phyloP scores from a whole-genome alignment of 139 green algal genomes.

The Chlamydomonas schloesseri region DNA sequence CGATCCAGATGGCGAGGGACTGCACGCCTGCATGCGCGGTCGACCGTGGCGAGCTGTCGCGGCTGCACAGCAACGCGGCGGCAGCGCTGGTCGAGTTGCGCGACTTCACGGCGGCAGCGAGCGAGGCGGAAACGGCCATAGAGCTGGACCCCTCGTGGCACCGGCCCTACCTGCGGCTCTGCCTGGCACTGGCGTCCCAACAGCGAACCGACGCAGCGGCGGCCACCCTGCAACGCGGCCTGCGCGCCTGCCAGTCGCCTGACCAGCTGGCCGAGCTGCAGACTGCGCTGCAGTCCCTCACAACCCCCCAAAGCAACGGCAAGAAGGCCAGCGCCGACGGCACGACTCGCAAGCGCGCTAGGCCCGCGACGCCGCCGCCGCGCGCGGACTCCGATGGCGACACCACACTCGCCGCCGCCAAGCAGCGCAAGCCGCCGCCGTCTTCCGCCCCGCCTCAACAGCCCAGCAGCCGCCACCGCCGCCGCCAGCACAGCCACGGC shows the following conservation, averaged over 20 bases:
- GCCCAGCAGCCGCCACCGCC: too few species aligned
- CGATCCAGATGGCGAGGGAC: too few species aligned
- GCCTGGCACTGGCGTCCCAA: not conserved
- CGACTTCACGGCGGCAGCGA: not conserved
- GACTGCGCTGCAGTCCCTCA: not conserved
- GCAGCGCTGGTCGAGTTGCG: not conserved
- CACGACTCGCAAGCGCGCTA: too few species aligned
- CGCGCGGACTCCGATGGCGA: too few species aligned
- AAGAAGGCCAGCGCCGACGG: too few species aligned
- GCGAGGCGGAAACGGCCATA: not conserved
- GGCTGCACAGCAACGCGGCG: constrained; percentile 16
- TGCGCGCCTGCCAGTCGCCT: not conserved
- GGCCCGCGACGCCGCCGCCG: too few species aligned
- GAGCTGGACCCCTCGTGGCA: constrained; percentile 13
- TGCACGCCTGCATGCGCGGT: too few species aligned
- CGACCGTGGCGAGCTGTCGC: constrained; percentile 8
- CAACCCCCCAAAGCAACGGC: not conserved
- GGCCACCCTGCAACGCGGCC: not conserved
- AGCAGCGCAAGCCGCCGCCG: too few species aligned
- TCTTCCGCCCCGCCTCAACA: too few species aligned
- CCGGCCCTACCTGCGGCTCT: constrained; percentile 23
- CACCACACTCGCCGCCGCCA: too few species aligned
- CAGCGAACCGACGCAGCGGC: not conserved
- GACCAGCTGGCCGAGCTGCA: not conserved
- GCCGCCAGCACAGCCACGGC: too few species aligned